Evolutionary conservation across 495 filamentous ascomycete species (phyloP).

Genomic region (Talaromyces trachyspermus): DNA sequence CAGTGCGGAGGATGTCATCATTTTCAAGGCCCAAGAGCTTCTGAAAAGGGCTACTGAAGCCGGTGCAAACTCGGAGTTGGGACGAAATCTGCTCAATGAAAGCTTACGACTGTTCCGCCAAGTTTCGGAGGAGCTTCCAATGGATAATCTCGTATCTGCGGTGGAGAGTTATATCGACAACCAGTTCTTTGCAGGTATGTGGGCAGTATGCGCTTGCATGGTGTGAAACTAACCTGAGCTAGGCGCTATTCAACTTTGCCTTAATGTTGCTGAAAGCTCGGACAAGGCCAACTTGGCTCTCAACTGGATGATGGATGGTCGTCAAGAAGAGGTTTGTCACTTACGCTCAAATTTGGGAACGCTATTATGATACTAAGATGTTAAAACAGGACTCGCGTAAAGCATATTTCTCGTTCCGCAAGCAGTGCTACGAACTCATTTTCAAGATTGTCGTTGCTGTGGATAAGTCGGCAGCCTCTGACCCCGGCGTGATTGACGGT

Average conservation of each 20-base stretch:
- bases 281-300: conserved; percentile 80
- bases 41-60: conserved; percentile 80
- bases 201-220: not conserved
- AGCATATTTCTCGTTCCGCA: conserved; percentile 59
- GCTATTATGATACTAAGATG: too few species aligned
- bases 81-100: conserved; percentile 78
- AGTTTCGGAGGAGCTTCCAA: conserved; percentile 71
- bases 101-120: conserved; percentile 81
- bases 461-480: conserved; percentile 55
- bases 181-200: conserved; percentile 70
- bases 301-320: conserved; percentile 64
- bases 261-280: conserved; percentile 69
- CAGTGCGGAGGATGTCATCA: conserved; percentile 89
- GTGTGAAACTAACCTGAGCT: conserved; percentile 10
- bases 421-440: conserved; percentile 74
- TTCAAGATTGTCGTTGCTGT: conserved; percentile 69
- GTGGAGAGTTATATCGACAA: conserved; percentile 69
- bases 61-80: conserved; percentile 62
- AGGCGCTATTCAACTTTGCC: conserved; percentile 84
- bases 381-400: conserved; percentile 58
- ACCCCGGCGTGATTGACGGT: conserved; percentile 70
- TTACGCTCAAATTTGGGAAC: too few species aligned
- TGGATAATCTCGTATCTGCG: conserved; percentile 71
- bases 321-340: conserved; percentile 39
- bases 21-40: conserved; percentile 96